phyloP scores from a whole-genome alignment of 768 basidiomycete species.

The Cyathus striatus region DNA sequence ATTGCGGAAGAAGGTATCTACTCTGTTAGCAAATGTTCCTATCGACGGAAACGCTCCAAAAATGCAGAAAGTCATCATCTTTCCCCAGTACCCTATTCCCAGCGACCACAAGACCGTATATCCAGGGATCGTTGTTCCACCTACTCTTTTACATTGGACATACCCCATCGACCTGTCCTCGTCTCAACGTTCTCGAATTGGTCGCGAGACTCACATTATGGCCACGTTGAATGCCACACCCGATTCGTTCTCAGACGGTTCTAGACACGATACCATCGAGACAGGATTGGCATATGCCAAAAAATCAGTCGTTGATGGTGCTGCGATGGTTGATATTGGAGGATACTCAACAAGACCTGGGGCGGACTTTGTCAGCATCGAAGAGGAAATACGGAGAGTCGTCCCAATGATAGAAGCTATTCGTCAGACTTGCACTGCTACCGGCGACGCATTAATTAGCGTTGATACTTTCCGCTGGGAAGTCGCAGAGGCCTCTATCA shows the following conservation, averaged over 20 bases:
- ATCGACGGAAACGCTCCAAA: constrained; percentile 27
- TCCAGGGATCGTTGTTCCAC: constrained; percentile 29
- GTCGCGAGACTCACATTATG: constrained; percentile 69
- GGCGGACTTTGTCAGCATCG: constrained; percentile 55
- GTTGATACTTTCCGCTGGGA: constrained; percentile 86
- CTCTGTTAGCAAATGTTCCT: constrained; percentile 38
- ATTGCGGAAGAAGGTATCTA: constrained; percentile 37
- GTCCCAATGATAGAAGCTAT: constrained; percentile 65
- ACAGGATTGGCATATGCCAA: constrained; percentile 50
- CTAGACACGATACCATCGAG: constrained; percentile 44
- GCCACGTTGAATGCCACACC: constrained; percentile 90
- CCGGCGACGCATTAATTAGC: constrained; percentile 46
- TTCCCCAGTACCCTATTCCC: constrained; percentile 50
- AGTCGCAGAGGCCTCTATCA: constrained; percentile 71
- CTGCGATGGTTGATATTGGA: constrained; percentile 85
- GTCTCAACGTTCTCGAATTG: constrained; percentile 1
- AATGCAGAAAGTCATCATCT: constrained; percentile 73
- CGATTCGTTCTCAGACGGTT: constrained; percentile 94
- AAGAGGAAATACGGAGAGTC: constrained; percentile 73
- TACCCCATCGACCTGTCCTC: constrained; percentile 21
- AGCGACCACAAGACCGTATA: constrained; percentile 11
- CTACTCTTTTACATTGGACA: constrained; percentile 47
- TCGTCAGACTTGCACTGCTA: constrained; percentile 24
- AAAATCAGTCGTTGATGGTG: constrained; percentile 48
- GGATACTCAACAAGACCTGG: constrained; percentile 91